Base-by-base conservation (phyloP, 31 red algal genomes). In the Porphyra umbilicalis region DNA sequence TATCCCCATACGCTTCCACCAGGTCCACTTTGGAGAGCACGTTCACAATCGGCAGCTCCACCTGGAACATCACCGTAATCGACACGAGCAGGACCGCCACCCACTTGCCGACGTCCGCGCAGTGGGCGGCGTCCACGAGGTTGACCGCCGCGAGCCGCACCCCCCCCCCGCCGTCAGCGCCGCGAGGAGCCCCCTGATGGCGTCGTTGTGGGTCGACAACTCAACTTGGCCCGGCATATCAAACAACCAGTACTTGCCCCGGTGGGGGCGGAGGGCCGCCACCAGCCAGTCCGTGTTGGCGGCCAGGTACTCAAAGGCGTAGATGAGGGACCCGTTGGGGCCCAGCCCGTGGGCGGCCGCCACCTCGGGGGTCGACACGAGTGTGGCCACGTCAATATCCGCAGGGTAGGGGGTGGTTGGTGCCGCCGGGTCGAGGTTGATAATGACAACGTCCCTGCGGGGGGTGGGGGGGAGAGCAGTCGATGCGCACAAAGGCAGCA, bases 201-300 rank as follows among this genome's bases (percentile, higher is more conserved):
- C 92, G 38, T 92, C 81, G 76, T 94, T 91, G 82, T 96, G 94
- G 14, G 92, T 90, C 38, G 90, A 99, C 30, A 99, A 80, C 77
- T 99, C 97, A 79, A 96, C 89, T 79, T 99, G 97, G 39, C 97
- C 97, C 6, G 97, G 97, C 81, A 95, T 92, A 42, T 99, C 97
- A 36, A 99, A 90, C 31, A 99, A 34, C n/a, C 96, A 36, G 71
- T 99, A 99, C 11, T 87, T 79, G 39, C 67, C 86, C 79, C 79
- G 87, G 80, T 96, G 77, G 37, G 86, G 40, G 3, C 44, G 29
- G 25, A 96, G 81, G 34, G 86, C 85, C 33, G 82, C 85, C 33
- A 89, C 77, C 33, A 99, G 82, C 97, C 97, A 99, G 38, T 57
- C 35, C 18, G 94, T 79, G 38, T 99, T 99, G 57, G 81, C 83